A percentile compares a stretch with the other conserved stretches of the same genome.
phyloP scores from a whole-genome alignment of 164 flowering plant genomes.

The Saururus chinensis region DNA sequence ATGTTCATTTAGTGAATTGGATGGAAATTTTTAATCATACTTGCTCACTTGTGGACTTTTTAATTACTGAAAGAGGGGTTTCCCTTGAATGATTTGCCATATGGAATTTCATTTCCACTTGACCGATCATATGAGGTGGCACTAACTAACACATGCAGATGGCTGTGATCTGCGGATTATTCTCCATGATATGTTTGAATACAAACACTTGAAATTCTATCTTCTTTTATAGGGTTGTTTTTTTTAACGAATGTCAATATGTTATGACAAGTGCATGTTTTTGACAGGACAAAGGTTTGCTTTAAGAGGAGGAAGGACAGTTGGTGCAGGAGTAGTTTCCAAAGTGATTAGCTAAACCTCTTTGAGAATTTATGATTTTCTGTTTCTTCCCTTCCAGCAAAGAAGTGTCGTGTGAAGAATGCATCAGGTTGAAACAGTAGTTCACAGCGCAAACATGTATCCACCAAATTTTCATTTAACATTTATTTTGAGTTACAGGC shows the following conservation, averaged over 20 bases:
- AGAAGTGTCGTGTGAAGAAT: background rate
- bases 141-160: no score
- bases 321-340: conserved; percentile 94
- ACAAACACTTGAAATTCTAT: no score
- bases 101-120: no score
- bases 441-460: background rate
- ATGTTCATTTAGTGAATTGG: no score
- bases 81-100: no score
- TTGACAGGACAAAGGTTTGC: conserved; percentile 91
- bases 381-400: background rate
- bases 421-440: background rate
- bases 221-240: background rate
- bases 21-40: no score
- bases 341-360: conserved; percentile 51
- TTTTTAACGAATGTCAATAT: background rate
- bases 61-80: no score
- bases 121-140: no score
- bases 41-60: no score
- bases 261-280: background rate
- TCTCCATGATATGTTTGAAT: no score
- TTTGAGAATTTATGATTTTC: background rate
- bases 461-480: background rate
- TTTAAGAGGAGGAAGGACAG: conserved; percentile 86
- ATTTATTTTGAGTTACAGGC: background rate
- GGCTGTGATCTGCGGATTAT: no score